Evolutionary conservation across 1,139 yeast species (phyloP), one percentile per base, ranked within the genome.

Genomic region (Lodderomyces orthopsilosis): DNA sequence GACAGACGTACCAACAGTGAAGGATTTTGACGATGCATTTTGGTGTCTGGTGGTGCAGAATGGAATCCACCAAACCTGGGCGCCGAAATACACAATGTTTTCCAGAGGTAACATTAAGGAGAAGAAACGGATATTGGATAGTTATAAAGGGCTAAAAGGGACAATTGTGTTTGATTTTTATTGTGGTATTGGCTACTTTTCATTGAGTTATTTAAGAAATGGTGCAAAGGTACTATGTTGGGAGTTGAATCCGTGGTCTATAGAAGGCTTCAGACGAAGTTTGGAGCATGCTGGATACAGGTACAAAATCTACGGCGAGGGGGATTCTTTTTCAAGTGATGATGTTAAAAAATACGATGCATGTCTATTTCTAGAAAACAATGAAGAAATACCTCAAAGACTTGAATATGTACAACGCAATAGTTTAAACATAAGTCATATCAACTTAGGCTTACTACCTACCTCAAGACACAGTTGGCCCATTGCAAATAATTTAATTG

Each of bases 31-130:
- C 0, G 36, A 54, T 0, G 85, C 87, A 0, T 79, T 88, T 51
- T 89, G 96, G 96, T 85, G 91, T 53, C 62, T 71, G 10, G 74
- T 75, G 1, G 63, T 70, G 2, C 96, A 89, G 56, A 87, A 89
- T 58, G 91, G 90, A 1, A 79, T 89, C 5, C 68, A 61, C 48
- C 96, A 89, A 56, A 73, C 77, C 2, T 89, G 96, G 96, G 87
- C 93, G 2, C 96, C 96, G 0, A 59, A 74, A 42, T 84, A 80
- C 56, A 87, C 95, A 10, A 89, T 89, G 96, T 89, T 89, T 57
- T 83, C 91, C 32, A 63, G 96, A n/a, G 96, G 96, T 0, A 89
- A 89, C 56, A 79, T 89, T 52, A 85, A 83, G 50, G 96, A 89
- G 56, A 89, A 89, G 60, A 75, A 81, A 13, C 63, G 96, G 18